phyloP scores from a whole-genome alignment of 257 asterid genomes.

The Jasminum sambac region DNA sequence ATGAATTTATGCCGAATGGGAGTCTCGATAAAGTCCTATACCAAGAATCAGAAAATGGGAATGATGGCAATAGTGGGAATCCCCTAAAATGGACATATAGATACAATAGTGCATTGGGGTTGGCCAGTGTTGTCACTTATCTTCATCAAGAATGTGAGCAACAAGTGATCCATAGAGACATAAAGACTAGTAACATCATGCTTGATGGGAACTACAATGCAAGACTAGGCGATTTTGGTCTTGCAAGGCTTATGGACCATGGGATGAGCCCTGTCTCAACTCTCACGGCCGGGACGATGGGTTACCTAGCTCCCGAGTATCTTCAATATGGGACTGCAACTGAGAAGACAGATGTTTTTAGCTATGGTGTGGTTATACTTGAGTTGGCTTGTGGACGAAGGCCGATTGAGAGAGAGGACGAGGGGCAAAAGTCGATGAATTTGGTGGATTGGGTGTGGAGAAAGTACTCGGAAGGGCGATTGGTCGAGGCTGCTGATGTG shows the following conservation, averaged over 20 bases:
- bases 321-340: constrained; percentile 91
- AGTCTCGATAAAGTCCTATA: constrained; percentile 72
- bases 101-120: constrained; percentile 79
- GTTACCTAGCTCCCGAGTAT: constrained; percentile 93
- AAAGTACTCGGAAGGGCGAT: constrained; percentile 59
- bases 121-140: constrained; percentile 82
- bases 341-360: constrained; percentile 85
- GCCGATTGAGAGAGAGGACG: constrained; percentile 78
- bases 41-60: constrained; percentile 39
- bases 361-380: constrained; percentile 85
- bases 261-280: constrained; percentile 88
- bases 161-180: constrained; percentile 92
- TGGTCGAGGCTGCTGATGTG: constrained; percentile 57
- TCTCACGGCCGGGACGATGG: constrained; percentile 98
- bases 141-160: constrained; percentile 94
- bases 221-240: constrained; percentile 83
- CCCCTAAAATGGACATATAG: constrained; percentile 67
- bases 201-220: constrained; percentile 65
- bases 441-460: constrained; percentile 98
- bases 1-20: constrained; percentile 90
- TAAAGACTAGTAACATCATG: constrained; percentile 85
- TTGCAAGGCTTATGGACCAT: constrained; percentile 88
- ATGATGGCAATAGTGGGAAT: constrained; percentile 31
- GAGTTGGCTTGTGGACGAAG: constrained; percentile 91
- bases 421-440: constrained; percentile 62